Conservation (phyloP, 768 basidiomycete genomes). For the Pleurotus citrinopileatus region DNA sequence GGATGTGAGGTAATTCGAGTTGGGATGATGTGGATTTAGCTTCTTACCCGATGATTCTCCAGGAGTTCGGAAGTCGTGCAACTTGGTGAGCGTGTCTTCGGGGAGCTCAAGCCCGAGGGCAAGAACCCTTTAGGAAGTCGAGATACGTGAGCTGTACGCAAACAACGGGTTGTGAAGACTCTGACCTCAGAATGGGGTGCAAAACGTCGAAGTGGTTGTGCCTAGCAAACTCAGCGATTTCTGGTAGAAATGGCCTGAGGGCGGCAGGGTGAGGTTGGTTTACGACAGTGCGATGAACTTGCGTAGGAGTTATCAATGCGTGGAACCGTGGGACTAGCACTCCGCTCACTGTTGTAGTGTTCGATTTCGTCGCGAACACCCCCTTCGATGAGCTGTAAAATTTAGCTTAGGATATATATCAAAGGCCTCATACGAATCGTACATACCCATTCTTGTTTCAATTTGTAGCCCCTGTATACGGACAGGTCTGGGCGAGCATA, state of each 20-base stretch:
- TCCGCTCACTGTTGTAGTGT: slow-evolving; percentile 40
- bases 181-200: slow-evolving; percentile 43
- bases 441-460: slow-evolving; percentile 45
- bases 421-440: not conserved
- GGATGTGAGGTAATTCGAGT: not conserved
- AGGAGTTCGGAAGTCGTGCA: slow-evolving; percentile 39
- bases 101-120: slow-evolving; percentile 53
- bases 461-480: slow-evolving; percentile 53
- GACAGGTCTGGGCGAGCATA: slow-evolving; percentile 39
- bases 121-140: slow-evolving; percentile 38
- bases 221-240: slow-evolving; percentile 46
- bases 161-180: not conserved
- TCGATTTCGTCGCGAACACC: slow-evolving; percentile 43
- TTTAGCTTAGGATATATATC: no score
- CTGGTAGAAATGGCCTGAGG: slow-evolving; percentile 48
- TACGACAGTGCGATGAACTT: slow-evolving; percentile 50
- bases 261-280: slow-evolving; percentile 47
- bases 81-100: slow-evolving; percentile 47
- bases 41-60: slow-evolving; percentile 40
- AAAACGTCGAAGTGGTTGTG: slow-evolving; percentile 53
- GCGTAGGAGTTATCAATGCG: no score
- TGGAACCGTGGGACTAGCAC: no score
- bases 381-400: slow-evolving; percentile 34
- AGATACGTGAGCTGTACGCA: not conserved
- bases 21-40: not conserved